Base-by-base conservation (phyloP, 805 yeast species). In the Blastobotrys parvus region DNA sequence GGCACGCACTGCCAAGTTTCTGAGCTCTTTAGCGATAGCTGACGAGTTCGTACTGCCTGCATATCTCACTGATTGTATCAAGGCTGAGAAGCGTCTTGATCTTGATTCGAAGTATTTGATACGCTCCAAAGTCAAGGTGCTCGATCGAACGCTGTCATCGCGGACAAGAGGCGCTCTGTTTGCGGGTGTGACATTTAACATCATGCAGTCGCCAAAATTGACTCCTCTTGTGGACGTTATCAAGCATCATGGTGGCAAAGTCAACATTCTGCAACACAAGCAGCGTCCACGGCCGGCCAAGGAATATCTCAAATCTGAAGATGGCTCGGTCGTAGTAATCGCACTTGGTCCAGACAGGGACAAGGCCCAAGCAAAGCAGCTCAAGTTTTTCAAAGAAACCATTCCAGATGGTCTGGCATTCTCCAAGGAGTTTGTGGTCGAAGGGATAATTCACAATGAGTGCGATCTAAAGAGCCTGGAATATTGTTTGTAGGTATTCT, bases 1-100 rank as follows among this genome's bases (percentile, higher is more conserved):
- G n/a, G 58, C 83, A 53, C 69, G 97, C 50, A 90, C 97, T 0
- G 95, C 83, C 45, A 92, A 90, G 62, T 89, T 90, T 55, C 68
- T 90, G 42, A 72, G 74, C 35, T 77, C 88, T 17, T 63, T 88
- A 40, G 75, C 87, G 41, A 68, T 68, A 34, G 77, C 69, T 1
- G 48, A 49, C 20, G 44, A 45, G 6, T 51, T 59, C 20, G 56
- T 61, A 42, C 49, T 27, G 21, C 56, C 54, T 20, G 50, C 23
- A 7, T 65, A 52, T 57, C 46, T 56, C 18, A 48, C 41, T 31
- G 58, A 47, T 35, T 53, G 56, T 33, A 46, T 50, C 33, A 39
- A 18, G 27, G 46, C 43, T n/a, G 56, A 43, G 25, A 39, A 29
- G 21, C 19, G 22, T 8, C 21, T 38, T 25, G 31, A 25, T 17